Evolutionary conservation across 139 green algal genomes (phyloP), one percentile per base, ranked within the genome.

Genomic region (Monoraphidium neglectum): DNA sequence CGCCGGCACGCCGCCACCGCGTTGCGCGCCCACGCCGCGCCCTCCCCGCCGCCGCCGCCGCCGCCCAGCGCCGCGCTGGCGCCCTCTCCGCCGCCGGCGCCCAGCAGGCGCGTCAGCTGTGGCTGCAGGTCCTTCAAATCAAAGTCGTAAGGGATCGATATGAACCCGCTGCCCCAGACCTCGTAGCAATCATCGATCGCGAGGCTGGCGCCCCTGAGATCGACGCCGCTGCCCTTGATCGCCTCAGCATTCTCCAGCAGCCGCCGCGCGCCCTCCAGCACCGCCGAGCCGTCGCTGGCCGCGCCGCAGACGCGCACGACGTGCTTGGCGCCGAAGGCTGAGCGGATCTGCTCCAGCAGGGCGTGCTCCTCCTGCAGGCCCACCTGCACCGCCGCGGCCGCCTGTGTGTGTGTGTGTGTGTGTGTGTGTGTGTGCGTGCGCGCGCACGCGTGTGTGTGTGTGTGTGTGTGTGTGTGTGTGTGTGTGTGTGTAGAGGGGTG

Each of bases 181-280:
- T 97, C 90, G 72, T 97, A 98, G 78, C 90, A 93, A 77, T 97
- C 93, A 76, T 98, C 94, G 4, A 98, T 92, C 1, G 93, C 93
- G 43, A 98, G 85, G 64, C 84, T 90, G 1, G 85, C 87, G 0
- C 89, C 89, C 13, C 82, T 82, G 4, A 98, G 80, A 79, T 98
- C 89, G 23, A 98, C 89, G 2, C 68, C 65, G 1, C 43, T 62
- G 26, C 79, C 67, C 62, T 87, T 82, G 74, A 98, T 94, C 46
- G 72, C 64, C 15, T 88, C 81, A 1, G 93, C 89, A 49, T 91
- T 80, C 28, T 94, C 88, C 63, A 97, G 74, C 74, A 98, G 83
- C 46, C 92, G 80, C 56, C 82, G 69, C 8, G 88, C 88, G 23
- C 89, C 94, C 15, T 84, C 80, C 46, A 92, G 60, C 53, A 94